Evolutionary conservation across 305 asterid species (phyloP), one percentile per base, ranked within the genome.

Genomic region (Fraxinus xanthoxyloides): DNA sequence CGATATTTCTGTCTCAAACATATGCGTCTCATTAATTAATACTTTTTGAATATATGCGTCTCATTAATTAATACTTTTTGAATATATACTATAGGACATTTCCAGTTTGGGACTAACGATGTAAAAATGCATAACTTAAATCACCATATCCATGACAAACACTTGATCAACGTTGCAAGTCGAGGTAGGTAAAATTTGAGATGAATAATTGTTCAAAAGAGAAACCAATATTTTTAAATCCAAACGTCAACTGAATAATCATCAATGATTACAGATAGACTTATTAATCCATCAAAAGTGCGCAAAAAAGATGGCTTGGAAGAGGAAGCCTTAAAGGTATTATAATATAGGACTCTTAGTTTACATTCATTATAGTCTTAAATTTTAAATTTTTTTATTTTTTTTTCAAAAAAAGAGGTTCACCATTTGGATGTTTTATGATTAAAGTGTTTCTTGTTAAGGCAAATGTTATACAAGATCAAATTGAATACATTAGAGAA

Each of bases 401-500:
- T n/a, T n/a, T n/a, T n/a, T n/a, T 5, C 2, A 8, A 54, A 17
- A n/a, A 54, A 54, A n/a, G 8, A 5, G 6, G 23, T 54, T 54
- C 65, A 17, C 23, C 0, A 13, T 51, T 51, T 51, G 61, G 4
- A n/a, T 15, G 3, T 17, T 17, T 54, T 17, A n/a, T 54, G 10
- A 17, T 54, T 54, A n/a, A 4, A 15, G 65, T n/a, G 26, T n/a
- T n/a, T 54, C 9, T 54, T 17, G 7, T 54, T 0, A n/a, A 54
- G 65, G 65, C 1, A 54, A 54, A n/a, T 54, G 65, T n/a, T 28
- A 38, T 3, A 3, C 34, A 46, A 31, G 51, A 36, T 9, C 69
- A 31, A 15, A 84, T 35, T 23, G 81, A 78, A 5, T 48, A 69
- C 38, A 80, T 84, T 9, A 70, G 61, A 77, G n/a, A 74, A 38